Evolutionary conservation across 2,329 filamentous ascomycete species (phyloP).

Genomic region (Scolecobasidium constrictum): DNA sequence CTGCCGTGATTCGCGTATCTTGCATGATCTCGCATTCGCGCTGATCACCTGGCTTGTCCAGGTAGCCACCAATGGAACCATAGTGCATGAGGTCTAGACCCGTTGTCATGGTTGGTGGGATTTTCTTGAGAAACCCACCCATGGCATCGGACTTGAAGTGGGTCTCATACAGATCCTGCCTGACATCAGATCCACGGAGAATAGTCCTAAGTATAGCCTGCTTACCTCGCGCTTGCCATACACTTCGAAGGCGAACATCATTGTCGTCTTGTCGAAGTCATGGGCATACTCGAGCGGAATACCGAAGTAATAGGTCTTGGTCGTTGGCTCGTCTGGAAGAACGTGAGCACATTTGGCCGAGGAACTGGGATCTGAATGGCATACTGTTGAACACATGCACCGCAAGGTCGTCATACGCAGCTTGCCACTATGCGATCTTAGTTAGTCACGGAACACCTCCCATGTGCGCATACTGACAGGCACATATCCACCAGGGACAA

Average conservation of each 20-base stretch:
- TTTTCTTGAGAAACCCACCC: constrained; percentile 18
- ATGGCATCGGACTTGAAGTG: constrained; percentile 23
- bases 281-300: constrained; percentile 26
- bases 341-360: too few species aligned
- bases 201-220: not conserved
- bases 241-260: constrained; percentile 27
- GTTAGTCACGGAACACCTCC: constrained; percentile 3
- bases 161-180: constrained; percentile 21
- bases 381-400: constrained; percentile 20
- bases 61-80: constrained; percentile 18
- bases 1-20: constrained; percentile 18
- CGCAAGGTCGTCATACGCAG: constrained; percentile 28
- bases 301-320: constrained; percentile 33
- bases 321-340: constrained; percentile 21
- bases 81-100: constrained; percentile 26
- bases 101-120: constrained; percentile 20
- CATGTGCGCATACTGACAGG: constrained; percentile 18
- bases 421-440: constrained; percentile 25
- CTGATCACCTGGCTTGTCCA: constrained; percentile 17
- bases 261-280: constrained; percentile 19
- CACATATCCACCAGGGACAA: constrained; percentile 25
- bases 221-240: constrained; percentile 18
- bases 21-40: constrained; percentile 20
- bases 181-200: not conserved
- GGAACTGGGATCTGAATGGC: too few species aligned